phyloP scores from a whole-genome alignment of 2,329 filamentous ascomycete genomes.

The Aspergillus phoenicis region DNA sequence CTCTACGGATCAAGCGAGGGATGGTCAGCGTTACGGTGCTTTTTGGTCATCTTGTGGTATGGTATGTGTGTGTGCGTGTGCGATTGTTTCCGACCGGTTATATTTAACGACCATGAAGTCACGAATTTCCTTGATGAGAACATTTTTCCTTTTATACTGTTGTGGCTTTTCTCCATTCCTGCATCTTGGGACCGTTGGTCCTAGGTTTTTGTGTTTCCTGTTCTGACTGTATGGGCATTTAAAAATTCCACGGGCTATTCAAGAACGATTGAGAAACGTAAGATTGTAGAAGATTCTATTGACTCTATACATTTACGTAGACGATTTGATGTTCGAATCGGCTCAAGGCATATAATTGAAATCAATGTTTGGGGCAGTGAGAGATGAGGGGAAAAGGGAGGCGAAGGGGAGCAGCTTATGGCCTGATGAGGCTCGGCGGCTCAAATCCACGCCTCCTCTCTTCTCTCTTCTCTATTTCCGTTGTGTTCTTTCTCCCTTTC shows the following conservation, averaged over 20 bases:
- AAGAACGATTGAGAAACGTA: not conserved
- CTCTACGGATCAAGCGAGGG: slow-evolving; percentile 15
- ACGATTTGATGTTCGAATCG: no score
- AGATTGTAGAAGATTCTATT: not conserved
- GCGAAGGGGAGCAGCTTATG: no score
- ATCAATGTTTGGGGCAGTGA: no score
- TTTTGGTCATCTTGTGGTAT: slow-evolving; percentile 23
- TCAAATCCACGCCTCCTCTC: no score
- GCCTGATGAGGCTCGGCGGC: no score
- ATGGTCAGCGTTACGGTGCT: slow-evolving; percentile 25
- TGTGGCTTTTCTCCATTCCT: slow-evolving; percentile 20
- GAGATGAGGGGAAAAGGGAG: no score
- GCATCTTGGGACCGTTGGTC: slow-evolving; percentile 9
- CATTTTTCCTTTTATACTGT: slow-evolving; percentile 19
- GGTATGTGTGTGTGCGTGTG: slow-evolving; percentile 8
- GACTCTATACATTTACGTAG: not conserved
- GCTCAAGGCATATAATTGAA: no score
- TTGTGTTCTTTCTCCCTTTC: not conserved
- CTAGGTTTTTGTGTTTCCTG: slow-evolving; percentile 5
- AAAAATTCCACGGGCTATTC: slow-evolving; percentile 8
- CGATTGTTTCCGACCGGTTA: slow-evolving; percentile 26
- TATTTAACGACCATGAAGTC: slow-evolving; percentile 40
- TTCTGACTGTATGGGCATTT: slow-evolving; percentile 17
- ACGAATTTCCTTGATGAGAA: slow-evolving; percentile 37
- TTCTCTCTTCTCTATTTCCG: not conserved